Evolutionary conservation across 441 rosid species (phyloP), one percentile per base, ranked within the genome.

Genomic region (Mallotus japonicus): DNA sequence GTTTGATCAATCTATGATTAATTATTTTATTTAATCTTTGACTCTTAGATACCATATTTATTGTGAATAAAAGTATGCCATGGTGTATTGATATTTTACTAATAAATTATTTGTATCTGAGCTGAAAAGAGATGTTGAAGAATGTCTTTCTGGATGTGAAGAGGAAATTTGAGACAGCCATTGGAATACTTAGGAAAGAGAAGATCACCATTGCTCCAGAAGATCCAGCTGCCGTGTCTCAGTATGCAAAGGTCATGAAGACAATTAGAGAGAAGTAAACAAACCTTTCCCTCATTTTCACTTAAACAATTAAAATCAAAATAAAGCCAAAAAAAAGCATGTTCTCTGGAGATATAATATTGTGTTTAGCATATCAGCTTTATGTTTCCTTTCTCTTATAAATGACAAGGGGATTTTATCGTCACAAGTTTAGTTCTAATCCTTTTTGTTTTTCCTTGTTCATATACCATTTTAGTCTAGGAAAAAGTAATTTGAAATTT

Each of bases 191-290:
- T 73, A 83, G 86, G 46, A 85, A 87, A 84, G 99, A 93, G 82
- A 93, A 90, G 80, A 92, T 96, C 83, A 92, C 90, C 76, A 89
- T 96, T 65, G 91, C 74, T 73, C 98, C 99, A 28, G 91, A 92
- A 57, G 95, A 96, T 81, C 93, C 95, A 15, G 89, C 96, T 77
- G 97, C 97, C 11, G 97, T 96, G 16, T 65, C 88, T 70, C 97
- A 89, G 1, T 96, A 88, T 75, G 93, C 97, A 3, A 89, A 83
- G 73, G 91, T 93, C 63, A 93, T 96, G 99, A 92, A 89, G 90
- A 90, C 89, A 51, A 78, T 87, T 75, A 87, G 98, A 81, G 88
- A 93, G 82, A 93, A 96, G 99, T 96, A 86, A 84, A 78, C 68
- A 32, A 61, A 53, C 1, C 49, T 69, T 6, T 61, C 34, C 37